These are phyloP conservation scores for Scleroderma bovista DNA, from an alignment of 768 basidiomycete species.

Conservation along the genomic window DNA sequence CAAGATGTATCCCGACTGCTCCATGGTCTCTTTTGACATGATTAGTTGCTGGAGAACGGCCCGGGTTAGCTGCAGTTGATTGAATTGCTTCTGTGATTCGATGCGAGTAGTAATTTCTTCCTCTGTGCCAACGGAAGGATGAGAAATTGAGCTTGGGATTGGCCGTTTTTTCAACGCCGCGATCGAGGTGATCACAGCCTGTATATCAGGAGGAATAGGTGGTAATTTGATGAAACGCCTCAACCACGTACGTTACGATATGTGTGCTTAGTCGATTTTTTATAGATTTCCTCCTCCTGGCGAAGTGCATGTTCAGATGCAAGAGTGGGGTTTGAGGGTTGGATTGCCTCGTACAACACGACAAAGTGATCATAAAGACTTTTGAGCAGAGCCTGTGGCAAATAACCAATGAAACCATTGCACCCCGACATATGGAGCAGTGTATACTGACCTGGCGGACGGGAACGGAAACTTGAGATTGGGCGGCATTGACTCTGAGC, in stretches of 20 bases:
- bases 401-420: constrained; percentile 1
- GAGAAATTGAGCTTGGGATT: constrained; percentile 49
- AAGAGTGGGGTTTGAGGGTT: constrained; percentile 49
- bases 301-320: constrained; percentile 74
- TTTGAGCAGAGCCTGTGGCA: constrained; percentile 65
- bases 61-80: constrained; percentile 48
- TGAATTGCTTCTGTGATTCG: constrained; percentile 49
- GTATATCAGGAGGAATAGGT: constrained; percentile 6
- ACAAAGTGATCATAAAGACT: constrained; percentile 67
- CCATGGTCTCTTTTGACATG: constrained; percentile 51
- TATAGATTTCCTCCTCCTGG: constrained; percentile 80
- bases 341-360: constrained; percentile 56
- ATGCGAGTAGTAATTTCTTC: constrained; percentile 51
- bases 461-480: constrained; percentile 66
- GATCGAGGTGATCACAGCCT: constrained; percentile 51
- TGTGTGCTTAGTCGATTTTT: constrained; percentile 65
- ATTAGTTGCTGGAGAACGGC: constrained; percentile 52
- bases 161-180: constrained; percentile 48
- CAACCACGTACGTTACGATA: constrained; percentile 67
- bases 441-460: constrained; percentile 61
- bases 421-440: background rate
- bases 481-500: constrained; percentile 59
- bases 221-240: background rate
- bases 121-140: constrained; percentile 77
- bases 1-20: constrained; percentile 65